phyloP scores from a whole-genome alignment of 768 basidiomycete species.

The Trametes cingulata region DNA sequence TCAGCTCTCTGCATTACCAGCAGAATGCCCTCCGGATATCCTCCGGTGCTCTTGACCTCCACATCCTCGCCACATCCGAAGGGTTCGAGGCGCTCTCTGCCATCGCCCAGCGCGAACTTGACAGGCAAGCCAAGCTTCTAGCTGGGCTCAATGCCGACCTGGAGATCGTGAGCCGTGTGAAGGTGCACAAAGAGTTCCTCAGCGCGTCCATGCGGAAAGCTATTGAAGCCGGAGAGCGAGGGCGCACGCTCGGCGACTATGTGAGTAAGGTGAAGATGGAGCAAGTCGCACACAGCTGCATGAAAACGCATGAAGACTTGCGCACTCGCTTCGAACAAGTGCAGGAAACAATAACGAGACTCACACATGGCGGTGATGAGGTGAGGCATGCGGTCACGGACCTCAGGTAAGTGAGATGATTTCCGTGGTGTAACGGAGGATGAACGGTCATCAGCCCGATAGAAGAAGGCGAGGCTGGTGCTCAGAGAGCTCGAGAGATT shows the following conservation, averaged over 20 bases:
- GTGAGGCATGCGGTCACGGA: conserved; percentile 53
- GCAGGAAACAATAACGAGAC: conserved; percentile 50
- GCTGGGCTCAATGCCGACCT: conserved; percentile 69
- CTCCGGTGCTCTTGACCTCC: conserved; percentile 67
- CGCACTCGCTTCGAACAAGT: conserved; percentile 52
- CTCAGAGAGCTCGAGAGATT: conserved; percentile 58
- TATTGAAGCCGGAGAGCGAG: conserved; percentile 68
- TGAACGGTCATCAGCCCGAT: conserved; percentile 43
- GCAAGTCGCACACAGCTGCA: conserved; percentile 73
- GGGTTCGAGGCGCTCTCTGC: conserved; percentile 72
- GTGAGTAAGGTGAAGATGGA: conserved; percentile 79
- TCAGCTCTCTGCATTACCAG: conserved; percentile 61
- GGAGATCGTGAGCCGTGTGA: conserved; percentile 64
- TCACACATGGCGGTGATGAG: conserved; percentile 60
- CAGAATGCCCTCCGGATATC: conserved; percentile 73
- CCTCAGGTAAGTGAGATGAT: conserved; percentile 42
- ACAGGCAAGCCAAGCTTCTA: conserved; percentile 64
- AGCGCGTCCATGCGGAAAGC: conserved; percentile 64
- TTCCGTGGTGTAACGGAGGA: neutral
- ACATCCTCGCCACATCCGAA: conserved; percentile 69
- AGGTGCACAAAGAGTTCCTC: conserved; percentile 75
- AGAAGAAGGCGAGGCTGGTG: conserved; percentile 59
- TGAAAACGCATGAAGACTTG: conserved; percentile 69
- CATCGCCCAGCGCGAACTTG: conserved; percentile 64
- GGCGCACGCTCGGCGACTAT: conserved; percentile 76